phyloP scores from a whole-genome alignment of 2,329 filamentous ascomycete species.

The Diatrype stigma region DNA sequence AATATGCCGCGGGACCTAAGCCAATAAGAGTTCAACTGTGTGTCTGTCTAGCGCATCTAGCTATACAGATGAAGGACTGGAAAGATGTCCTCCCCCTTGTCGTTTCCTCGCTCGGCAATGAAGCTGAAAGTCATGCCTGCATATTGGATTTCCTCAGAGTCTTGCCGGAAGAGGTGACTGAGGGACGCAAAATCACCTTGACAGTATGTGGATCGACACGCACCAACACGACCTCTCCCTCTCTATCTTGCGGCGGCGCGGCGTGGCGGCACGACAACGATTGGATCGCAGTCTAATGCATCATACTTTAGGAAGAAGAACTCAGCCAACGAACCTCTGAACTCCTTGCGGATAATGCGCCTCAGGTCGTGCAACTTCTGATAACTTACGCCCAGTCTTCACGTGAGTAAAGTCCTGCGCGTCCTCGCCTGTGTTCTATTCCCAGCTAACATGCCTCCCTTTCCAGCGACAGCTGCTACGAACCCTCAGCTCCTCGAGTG shows the following conservation, averaged over 20 bases:
- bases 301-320: constrained; percentile 82
- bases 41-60: constrained; percentile 89
- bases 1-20: constrained; percentile 77
- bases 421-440: constrained; percentile 14
- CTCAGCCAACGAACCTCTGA: constrained; percentile 80
- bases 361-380: constrained; percentile 80
- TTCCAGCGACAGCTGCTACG: constrained; percentile 66
- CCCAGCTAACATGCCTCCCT: constrained; percentile 1
- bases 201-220: constrained; percentile 79
- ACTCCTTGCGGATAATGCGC: constrained; percentile 84
- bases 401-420: constrained; percentile 48
- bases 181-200: constrained; percentile 98
- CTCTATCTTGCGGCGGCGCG: constrained; percentile 21
- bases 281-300: constrained; percentile 41
- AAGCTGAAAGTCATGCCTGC: constrained; percentile 75
- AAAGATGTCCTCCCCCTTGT: constrained; percentile 85
- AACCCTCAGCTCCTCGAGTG: constrained; percentile 93
- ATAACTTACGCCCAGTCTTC: constrained; percentile 91
- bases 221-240: constrained; percentile 39
- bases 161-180: constrained; percentile 96
- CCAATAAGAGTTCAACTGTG: constrained; percentile 86
- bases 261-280: constrained; percentile 26
- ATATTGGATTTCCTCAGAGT: constrained; percentile 96
- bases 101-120: constrained; percentile 71
- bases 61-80: constrained; percentile 95